These are phyloP conservation scores for Fraxinus cuspidata DNA, from an alignment of 257 asterid genomes.

Conservation along the genomic window DNA sequence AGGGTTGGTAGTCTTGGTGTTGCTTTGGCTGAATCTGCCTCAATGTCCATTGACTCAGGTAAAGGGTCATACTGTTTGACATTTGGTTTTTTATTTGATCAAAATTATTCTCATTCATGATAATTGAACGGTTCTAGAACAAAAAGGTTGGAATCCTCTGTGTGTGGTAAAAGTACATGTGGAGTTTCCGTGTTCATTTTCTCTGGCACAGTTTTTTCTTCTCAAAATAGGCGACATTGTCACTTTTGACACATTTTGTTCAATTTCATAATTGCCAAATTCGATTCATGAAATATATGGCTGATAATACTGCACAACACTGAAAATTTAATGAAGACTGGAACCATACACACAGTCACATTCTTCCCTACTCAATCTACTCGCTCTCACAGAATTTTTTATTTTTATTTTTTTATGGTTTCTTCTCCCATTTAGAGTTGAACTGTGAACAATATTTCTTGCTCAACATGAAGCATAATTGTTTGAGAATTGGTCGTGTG, in stretches of 20 bases:
- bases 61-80: conserved; percentile 20
- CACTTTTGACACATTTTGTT: neutral
- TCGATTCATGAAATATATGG: neutral
- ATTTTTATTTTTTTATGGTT: neutral
- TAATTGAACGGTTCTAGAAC: neutral
- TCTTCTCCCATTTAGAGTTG: neutral
- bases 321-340: neutral
- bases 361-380: neutral
- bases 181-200: neutral
- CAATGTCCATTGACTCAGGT: conserved; percentile 59
- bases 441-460: neutral
- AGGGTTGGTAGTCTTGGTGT: conserved; percentile 43
- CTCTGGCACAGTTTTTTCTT: neutral
- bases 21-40: conserved; percentile 37
- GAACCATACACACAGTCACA: neutral
- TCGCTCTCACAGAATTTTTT: neutral
- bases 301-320: neutral
- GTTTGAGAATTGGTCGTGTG: neutral
- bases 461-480: neutral
- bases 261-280: neutral
- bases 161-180: neutral
- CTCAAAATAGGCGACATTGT: neutral
- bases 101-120: neutral
- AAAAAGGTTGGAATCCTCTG: neutral
- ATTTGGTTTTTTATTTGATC: neutral